phyloP scores from a whole-genome alignment of 495 filamentous ascomycete species.

The Penicillium robsamsonii region DNA sequence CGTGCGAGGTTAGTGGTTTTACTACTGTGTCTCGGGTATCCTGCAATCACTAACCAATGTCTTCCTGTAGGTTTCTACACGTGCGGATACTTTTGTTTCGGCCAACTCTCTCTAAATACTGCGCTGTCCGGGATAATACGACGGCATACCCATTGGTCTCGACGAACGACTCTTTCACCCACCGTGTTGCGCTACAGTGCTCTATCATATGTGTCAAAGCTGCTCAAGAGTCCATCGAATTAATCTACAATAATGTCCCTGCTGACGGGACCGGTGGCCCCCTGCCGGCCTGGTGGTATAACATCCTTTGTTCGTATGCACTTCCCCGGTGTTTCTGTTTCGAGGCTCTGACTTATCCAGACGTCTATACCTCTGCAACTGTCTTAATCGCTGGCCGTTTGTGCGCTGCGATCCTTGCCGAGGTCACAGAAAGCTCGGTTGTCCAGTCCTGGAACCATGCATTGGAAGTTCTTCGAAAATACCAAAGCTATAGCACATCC shows the following conservation, averaged over 20 bases:
- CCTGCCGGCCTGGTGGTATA: constrained; percentile 44
- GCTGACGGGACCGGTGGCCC: constrained; percentile 34
- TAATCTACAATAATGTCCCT: constrained; percentile 37
- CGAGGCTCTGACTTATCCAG: constrained; percentile 11
- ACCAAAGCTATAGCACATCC: constrained; percentile 36
- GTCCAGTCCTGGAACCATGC: constrained; percentile 34
- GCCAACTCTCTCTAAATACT: constrained; percentile 37
- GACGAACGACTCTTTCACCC: constrained; percentile 36
- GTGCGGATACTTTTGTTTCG: constrained; percentile 40
- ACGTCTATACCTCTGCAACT: constrained; percentile 41
- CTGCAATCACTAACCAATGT: background rate
- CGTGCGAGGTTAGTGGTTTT: constrained; percentile 27
- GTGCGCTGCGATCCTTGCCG: constrained; percentile 30
- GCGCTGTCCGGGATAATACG: constrained; percentile 29
- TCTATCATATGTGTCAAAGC: constrained; percentile 39
- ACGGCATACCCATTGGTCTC: constrained; percentile 24
- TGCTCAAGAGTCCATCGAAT: constrained; percentile 36
- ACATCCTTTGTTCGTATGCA: constrained; percentile 34
- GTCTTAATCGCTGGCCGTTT: constrained; percentile 39
- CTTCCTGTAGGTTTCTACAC: constrained; percentile 29
- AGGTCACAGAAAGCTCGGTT: constrained; percentile 28
- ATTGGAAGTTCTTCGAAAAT: constrained; percentile 36
- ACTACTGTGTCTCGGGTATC: background rate
- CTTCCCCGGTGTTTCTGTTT: background rate
- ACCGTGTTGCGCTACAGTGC: constrained; percentile 38